Evolutionary conservation across 441 rosid species (phyloP).

Genomic region (Gossypium schwendimanii): DNA sequence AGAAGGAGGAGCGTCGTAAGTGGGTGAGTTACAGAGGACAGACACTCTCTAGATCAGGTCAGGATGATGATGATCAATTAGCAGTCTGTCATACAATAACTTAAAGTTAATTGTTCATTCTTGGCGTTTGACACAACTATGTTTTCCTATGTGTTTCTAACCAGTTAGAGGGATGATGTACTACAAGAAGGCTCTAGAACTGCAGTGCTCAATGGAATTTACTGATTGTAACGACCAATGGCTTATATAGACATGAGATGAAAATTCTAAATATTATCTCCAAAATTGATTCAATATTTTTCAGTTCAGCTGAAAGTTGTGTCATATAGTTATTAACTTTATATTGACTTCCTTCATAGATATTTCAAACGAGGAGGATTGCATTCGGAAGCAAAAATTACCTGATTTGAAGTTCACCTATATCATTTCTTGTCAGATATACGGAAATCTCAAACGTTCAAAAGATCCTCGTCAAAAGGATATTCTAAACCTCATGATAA

Average conservation of each 20-base stretch:
- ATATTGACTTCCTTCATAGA: conserved; percentile 37
- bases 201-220: conserved; percentile 69
- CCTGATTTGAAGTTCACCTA: conserved; percentile 91
- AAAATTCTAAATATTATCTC: conserved; percentile 6
- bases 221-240: conserved; percentile 49
- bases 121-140: conserved; percentile 6
- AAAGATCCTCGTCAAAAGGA: conserved; percentile 35
- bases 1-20: conserved; percentile 39
- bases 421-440: conserved; percentile 90
- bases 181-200: conserved; percentile 70
- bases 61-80: neutral
- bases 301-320: conserved; percentile 2
- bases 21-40: conserved; percentile 97
- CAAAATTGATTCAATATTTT: neutral
- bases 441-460: conserved; percentile 73
- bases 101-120: neutral
- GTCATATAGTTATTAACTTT: neutral
- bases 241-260: conserved; percentile 14
- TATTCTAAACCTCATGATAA: conserved; percentile 74
- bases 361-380: conserved; percentile 22
- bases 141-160: conserved; percentile 16
- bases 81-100: neutral
- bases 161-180: conserved; percentile 98
- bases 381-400: conserved; percentile 45
- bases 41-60: conserved; percentile 95